Base-by-base conservation (phyloP, 106 monocot species). In the Triglochin maritima region DNA sequence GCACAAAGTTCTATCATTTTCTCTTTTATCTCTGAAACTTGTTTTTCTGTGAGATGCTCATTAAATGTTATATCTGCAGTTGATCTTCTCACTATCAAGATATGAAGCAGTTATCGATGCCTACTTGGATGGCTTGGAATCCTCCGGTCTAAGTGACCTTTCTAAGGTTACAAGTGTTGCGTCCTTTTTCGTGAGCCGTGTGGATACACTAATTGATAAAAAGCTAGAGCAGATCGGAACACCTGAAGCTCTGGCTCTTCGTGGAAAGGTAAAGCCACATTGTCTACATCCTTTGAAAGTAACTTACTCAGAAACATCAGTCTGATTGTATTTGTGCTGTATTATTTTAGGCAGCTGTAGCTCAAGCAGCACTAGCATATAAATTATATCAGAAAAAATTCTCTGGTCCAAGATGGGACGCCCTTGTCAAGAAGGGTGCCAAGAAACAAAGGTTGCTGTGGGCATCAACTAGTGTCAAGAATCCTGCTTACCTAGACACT, bases 401-500 rank as follows among this genome's bases (percentile, higher is more conserved):
- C 66, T 95, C 90, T 53, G 95, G 95, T 60, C 90, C 86, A 0
- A 51, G 90, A 46, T 95, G 95, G 95, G 90, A 95, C 44, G 95
- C 90, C 41, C 75, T 96, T 49, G 83, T 85, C 7, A 88, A 91
- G 80, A 90, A 90, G 74, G 95, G 95, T 15, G 95, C 95, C 17
- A 96, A 96, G 70, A 96, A 84, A 73, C 95, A 96, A 78, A 72
- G 90, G n/a, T 7, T 88, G 59, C 57, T 96, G 50, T 96, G 95
- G 95, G 95, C 95, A 57, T 91, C 95, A 17, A 96, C 95, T 9
- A 82, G 95, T 69, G 95, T 96, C 13, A 96, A 96, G 72, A 91
- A 96, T 71, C 95, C 90, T 14, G 83, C 90, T 15, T 91, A 90
- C 65, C 71, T 80, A n/a, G 95, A 91, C 72, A 96, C 90, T 11